A percentile compares a stretch with the other conserved stretches of the same genome.
These are phyloP conservation scores for Pythium rhizo-oryzae DNA, from an alignment of 352 stramenopile species.

Conservation along the genomic window DNA sequence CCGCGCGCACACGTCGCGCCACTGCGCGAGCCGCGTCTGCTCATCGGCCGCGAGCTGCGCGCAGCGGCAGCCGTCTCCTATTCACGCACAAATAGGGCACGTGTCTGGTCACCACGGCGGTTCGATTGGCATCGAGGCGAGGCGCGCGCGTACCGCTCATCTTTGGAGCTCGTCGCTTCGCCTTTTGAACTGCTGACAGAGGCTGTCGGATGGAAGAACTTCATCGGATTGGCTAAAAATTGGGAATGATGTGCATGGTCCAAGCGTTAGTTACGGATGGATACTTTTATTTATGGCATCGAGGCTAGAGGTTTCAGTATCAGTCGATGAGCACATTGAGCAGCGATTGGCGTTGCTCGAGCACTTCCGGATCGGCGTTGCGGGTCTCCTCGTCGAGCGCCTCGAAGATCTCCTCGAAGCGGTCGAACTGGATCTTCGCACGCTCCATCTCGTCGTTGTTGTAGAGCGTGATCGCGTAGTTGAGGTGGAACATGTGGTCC, in stretches of 20 bases:
- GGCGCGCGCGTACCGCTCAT: neutral
- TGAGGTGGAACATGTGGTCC: slow-evolving; percentile 88
- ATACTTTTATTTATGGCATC: neutral
- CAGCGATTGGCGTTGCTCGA: slow-evolving; percentile 75
- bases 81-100: neutral
- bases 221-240: slow-evolving; percentile 4
- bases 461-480: slow-evolving; percentile 89
- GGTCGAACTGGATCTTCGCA: slow-evolving; percentile 81
- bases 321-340: slow-evolving; percentile 68
- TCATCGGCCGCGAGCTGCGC: slow-evolving; percentile 29
- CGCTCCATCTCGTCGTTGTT: slow-evolving; percentile 91
- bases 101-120: neutral
- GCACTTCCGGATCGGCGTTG: slow-evolving; percentile 64
- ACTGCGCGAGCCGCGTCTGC: slow-evolving; percentile 41
- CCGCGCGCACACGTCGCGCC: slow-evolving; percentile 56
- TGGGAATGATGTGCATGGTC: neutral
- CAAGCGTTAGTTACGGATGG: too few relatives aligned
- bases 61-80: slow-evolving; percentile 37
- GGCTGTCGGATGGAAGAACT: neutral
- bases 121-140: neutral
- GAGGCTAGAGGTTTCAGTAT: neutral
- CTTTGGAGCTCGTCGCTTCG: neutral
- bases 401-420: slow-evolving; percentile 85
- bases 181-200: neutral
- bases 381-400: slow-evolving; percentile 68